Evolutionary conservation across 371 early-diverging fungal genomes (phyloP).

Genomic region (Entomophthora muscae): DNA sequence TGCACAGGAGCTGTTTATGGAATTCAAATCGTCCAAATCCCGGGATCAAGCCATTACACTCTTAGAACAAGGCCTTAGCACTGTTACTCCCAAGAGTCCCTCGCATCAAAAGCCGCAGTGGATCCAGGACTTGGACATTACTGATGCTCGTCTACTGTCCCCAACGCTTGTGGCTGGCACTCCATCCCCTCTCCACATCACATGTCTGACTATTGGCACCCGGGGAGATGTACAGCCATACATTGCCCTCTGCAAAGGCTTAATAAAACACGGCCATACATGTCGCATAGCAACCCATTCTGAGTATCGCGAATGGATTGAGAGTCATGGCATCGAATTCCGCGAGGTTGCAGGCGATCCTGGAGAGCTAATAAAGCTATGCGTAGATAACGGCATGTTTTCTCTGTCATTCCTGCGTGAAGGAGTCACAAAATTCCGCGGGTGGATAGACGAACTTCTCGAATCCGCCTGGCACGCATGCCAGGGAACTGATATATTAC

Average conservation of each 20-base stretch:
- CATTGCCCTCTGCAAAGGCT: slow-evolving; percentile 57
- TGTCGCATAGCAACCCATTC: slow-evolving; percentile 59
- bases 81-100: slow-evolving; percentile 10
- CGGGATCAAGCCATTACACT: not conserved
- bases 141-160: slow-evolving; percentile 11
- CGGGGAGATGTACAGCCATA: slow-evolving; percentile 78
- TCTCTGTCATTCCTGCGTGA: slow-evolving; percentile 48
- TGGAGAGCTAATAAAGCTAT: slow-evolving; percentile 43
- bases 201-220: slow-evolving; percentile 67
- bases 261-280: slow-evolving; percentile 49
- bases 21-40: slow-evolving; percentile 19
- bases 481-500: slow-evolving; percentile 48
- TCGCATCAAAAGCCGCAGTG: slow-evolving; percentile 14
- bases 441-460: slow-evolving; percentile 57
- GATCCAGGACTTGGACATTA: slow-evolving; percentile 11
- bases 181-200: slow-evolving; percentile 39
- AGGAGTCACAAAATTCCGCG: slow-evolving; percentile 42
- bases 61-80: not conserved
- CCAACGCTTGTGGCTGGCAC: slow-evolving; percentile 13
- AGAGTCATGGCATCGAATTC: slow-evolving; percentile 56
- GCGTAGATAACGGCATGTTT: slow-evolving; percentile 61
- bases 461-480: slow-evolving; percentile 49
- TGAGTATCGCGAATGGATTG: slow-evolving; percentile 59
- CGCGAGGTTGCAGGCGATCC: slow-evolving; percentile 51
- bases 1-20: slow-evolving; percentile 25